Evolutionary conservation across 192 early-diverging fungal genomes (phyloP).

Genomic region (Backusella tarrabulga): DNA sequence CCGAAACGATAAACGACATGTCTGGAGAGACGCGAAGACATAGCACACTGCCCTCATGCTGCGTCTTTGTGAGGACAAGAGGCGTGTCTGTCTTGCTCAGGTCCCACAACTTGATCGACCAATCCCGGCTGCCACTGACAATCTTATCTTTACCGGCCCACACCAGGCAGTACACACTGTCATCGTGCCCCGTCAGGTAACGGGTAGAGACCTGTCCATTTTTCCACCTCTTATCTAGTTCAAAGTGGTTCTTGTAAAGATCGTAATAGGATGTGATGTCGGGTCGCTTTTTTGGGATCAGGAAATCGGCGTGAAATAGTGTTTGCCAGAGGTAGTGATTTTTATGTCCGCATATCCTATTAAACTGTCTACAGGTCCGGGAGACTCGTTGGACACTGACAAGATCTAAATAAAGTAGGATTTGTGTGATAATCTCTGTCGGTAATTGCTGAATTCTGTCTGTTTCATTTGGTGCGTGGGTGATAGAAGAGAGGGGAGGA

Average conservation of each 20-base stretch:
- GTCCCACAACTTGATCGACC: slow-evolving; percentile 85
- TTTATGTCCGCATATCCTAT: not conserved
- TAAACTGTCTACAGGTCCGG: not conserved
- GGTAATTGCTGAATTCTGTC: slow-evolving; percentile 21
- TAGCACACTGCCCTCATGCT: slow-evolving; percentile 70
- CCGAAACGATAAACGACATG: slow-evolving; percentile 66
- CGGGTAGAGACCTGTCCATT: slow-evolving; percentile 40
- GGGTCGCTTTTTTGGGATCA: not conserved
- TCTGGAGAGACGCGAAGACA: slow-evolving; percentile 79
- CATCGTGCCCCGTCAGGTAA: slow-evolving; percentile 72
- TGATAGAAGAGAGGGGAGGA: not conserved
- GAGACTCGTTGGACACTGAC: slow-evolving; percentile 4
- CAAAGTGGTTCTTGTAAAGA: slow-evolving; percentile 64
- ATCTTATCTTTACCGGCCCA: slow-evolving; percentile 69
- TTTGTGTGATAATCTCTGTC: slow-evolving; percentile 17
- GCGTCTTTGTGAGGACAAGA: slow-evolving; percentile 50
- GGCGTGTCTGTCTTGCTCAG: slow-evolving; percentile 45
- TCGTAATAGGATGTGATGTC: slow-evolving; percentile 17
- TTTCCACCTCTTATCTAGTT: slow-evolving; percentile 63
- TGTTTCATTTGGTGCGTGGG: not conserved
- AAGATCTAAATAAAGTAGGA: slow-evolving; percentile 9
- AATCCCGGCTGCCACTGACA: slow-evolving; percentile 78
- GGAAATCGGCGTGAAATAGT: not conserved
- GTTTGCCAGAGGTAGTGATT: slow-evolving; percentile 22
- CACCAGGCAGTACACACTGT: slow-evolving; percentile 92